phyloP scores from a whole-genome alignment of 139 green algal genomes.

The Mesostigma viride region DNA sequence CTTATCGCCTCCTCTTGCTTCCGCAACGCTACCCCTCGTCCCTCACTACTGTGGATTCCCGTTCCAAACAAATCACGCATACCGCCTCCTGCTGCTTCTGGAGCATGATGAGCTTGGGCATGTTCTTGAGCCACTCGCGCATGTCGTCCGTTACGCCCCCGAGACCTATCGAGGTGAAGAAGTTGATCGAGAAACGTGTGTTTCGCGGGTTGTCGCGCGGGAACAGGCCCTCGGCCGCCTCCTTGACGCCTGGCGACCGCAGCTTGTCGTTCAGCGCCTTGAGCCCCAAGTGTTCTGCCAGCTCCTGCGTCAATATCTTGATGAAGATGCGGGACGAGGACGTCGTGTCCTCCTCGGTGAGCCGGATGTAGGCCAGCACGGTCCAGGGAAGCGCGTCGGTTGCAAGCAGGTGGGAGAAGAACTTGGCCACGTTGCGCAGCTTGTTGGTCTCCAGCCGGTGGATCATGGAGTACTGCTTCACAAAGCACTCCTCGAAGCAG shows the following conservation, averaged over 20 bases:
- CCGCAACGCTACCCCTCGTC: too few species aligned
- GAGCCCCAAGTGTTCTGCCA: slow-evolving; percentile 84
- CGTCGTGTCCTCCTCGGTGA: slow-evolving; percentile 97
- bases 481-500: slow-evolving; percentile 78
- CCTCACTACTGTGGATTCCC: too few species aligned
- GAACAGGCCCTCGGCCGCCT: slow-evolving; percentile 75
- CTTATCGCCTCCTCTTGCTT: too few species aligned
- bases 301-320: slow-evolving; percentile 92
- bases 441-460: slow-evolving; percentile 99
- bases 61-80: too few species aligned
- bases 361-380: slow-evolving; percentile 61
- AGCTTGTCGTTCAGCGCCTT: slow-evolving; percentile 71
- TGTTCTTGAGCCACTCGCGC: slow-evolving; percentile 65
- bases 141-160: slow-evolving; percentile 86
- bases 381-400: slow-evolving; percentile 80
- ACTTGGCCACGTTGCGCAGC: slow-evolving; percentile 92
- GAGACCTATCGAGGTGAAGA: slow-evolving; percentile 97
- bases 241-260: slow-evolving; percentile 50
- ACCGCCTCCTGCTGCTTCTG: slow-evolving; percentile 32
- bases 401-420: slow-evolving; percentile 87
- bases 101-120: slow-evolving; percentile 41
- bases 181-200: slow-evolving; percentile 99
- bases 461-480: slow-evolving; percentile 85
- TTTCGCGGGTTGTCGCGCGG: slow-evolving; percentile 69
- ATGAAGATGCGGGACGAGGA: slow-evolving; percentile 96